A percentile compares a stretch with the other conserved stretches of the same genome.
Conservation (phyloP, 2,329 filamentous ascomycete species). For the Apiospora aurea region DNA sequence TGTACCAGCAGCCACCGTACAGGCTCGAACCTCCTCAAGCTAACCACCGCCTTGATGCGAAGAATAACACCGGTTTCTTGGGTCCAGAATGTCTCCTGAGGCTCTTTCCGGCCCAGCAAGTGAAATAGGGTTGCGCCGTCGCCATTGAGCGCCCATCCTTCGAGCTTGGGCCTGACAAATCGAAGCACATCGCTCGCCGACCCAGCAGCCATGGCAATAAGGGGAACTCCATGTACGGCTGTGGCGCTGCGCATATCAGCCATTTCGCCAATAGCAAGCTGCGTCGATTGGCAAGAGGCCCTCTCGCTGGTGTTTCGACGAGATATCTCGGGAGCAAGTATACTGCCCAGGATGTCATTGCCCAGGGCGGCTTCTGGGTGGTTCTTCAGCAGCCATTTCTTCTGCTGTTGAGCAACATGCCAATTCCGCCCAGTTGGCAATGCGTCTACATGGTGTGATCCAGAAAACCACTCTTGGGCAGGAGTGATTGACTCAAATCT, state of each 20-base stretch:
- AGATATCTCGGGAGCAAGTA: slow-evolving; percentile 34
- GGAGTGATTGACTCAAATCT: slow-evolving; percentile 37
- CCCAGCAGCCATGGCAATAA: slow-evolving; percentile 61
- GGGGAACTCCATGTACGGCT: slow-evolving; percentile 38
- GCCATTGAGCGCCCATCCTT: slow-evolving; percentile 62
- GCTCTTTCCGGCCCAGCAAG: slow-evolving; percentile 50
- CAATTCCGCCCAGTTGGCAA: slow-evolving; percentile 31
- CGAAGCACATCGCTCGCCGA: slow-evolving; percentile 64
- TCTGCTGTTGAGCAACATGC: slow-evolving; percentile 37
- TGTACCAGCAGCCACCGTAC: slow-evolving; percentile 62
- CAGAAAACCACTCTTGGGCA: slow-evolving; percentile 36
- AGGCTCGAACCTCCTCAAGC: slow-evolving; percentile 44
- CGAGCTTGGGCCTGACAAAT: slow-evolving; percentile 57
- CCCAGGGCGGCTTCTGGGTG: slow-evolving; percentile 57
- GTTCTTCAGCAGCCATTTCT: slow-evolving; percentile 57
- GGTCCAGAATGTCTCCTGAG: slow-evolving; percentile 61
- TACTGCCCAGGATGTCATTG: slow-evolving; percentile 35
- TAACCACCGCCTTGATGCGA: slow-evolving; percentile 57
- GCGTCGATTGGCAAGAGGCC: slow-evolving; percentile 34
- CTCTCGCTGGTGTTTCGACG: slow-evolving; percentile 20
- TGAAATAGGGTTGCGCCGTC: slow-evolving; percentile 54
- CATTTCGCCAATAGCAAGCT: slow-evolving; percentile 66
- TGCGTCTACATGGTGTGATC: slow-evolving; percentile 21
- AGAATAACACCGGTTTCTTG: slow-evolving; percentile 58
- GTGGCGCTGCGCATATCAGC: slow-evolving; percentile 46